Evolutionary conservation across 1,139 yeast species (phyloP).

Genomic region (Debaryomyces subglobosus): DNA sequence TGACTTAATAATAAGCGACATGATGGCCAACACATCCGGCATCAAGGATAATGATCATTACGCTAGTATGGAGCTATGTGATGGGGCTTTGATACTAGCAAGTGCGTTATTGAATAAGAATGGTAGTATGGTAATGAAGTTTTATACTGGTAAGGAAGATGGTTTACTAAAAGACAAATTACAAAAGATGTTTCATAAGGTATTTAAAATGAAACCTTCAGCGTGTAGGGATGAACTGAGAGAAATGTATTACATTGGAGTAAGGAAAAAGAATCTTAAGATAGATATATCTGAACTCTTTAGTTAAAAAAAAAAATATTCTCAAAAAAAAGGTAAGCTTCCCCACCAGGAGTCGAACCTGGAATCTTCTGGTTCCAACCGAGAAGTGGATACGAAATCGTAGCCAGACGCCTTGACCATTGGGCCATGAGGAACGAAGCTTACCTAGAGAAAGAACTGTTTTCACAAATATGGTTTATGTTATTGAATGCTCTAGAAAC

Average conservation of each 20-base stretch:
- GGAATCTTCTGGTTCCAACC: constrained; percentile 79
- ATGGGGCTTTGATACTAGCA: constrained; percentile 38
- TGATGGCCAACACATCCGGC: constrained; percentile 54
- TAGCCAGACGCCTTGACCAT: constrained; percentile 94
- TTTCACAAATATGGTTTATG: neutral
- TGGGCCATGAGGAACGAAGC: constrained; percentile 85
- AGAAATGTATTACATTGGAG: constrained; percentile 41
- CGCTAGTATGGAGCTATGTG: constrained; percentile 50
- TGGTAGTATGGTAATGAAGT: constrained; percentile 47
- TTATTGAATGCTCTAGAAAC: neutral
- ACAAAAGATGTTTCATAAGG: constrained; percentile 33
- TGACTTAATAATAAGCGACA: constrained; percentile 47
- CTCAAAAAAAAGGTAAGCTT: constrained; percentile 50
- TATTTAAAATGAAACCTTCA: constrained; percentile 36
- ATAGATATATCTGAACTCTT: neutral
- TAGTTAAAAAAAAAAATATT: neutral
- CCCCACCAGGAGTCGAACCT: constrained; percentile 97
- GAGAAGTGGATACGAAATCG: constrained; percentile 59
- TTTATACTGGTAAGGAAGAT: constrained; percentile 46
- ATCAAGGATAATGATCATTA: constrained; percentile 45
- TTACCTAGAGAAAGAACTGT: constrained; percentile 10
- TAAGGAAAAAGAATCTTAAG: constrained; percentile 17
- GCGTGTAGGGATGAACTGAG: constrained; percentile 45
- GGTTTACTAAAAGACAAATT: constrained; percentile 27
- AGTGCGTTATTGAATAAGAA: constrained; percentile 29